Percentiles rank a stretch among this genome's conserved stretches.
phyloP scores from a whole-genome alignment of 2,329 filamentous ascomycete species.

The Diaporthe citrichinensis region DNA sequence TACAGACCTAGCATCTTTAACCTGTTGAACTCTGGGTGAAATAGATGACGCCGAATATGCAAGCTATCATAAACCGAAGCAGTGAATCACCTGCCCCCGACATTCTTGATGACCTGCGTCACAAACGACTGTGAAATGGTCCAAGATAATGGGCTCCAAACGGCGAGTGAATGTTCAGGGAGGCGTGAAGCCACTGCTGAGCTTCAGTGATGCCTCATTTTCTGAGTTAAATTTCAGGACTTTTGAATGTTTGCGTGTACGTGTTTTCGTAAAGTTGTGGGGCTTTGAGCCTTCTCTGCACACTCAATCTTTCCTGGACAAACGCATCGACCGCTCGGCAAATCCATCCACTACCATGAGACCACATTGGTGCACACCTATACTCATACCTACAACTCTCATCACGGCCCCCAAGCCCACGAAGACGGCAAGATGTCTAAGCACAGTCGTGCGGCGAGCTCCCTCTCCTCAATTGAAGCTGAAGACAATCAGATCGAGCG shows the following conservation, averaged over 20 bases:
- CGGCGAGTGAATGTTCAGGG: background rate
- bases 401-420: no score
- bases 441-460: background rate
- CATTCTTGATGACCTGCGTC: background rate
- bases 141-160: background rate
- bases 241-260: background rate
- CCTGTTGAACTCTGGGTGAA: background rate
- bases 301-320: background rate
- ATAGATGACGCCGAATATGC: no score
- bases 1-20: background rate
- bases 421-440: background rate
- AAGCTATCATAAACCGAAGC: background rate
- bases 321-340: background rate
- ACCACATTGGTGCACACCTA: background rate
- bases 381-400: background rate
- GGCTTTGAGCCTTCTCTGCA: background rate
- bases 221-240: no score
- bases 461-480: background rate
- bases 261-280: background rate
- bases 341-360: background rate
- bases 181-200: background rate
- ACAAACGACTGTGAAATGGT: no score
- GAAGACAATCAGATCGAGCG: conserved; percentile 4
- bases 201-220: background rate
- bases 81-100: background rate